phyloP scores from a whole-genome alignment of 2,329 filamentous ascomycete genomes.

The Westerdykella sp. region DNA sequence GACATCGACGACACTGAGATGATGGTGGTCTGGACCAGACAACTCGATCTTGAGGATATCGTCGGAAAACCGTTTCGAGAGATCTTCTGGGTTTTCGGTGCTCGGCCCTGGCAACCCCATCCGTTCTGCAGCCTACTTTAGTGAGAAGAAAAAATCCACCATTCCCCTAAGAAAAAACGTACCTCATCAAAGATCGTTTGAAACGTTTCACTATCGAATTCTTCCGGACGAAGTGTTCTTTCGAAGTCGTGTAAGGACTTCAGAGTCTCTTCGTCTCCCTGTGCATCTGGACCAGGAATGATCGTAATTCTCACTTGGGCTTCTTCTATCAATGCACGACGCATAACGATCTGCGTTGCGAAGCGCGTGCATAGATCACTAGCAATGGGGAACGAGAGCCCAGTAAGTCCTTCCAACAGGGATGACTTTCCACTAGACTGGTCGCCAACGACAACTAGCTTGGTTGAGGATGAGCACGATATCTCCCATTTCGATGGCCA shows the following conservation, averaged over 20 bases:
- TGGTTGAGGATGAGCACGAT: constrained; percentile 1
- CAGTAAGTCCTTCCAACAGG: constrained; percentile 16
- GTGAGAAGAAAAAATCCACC: constrained; percentile 23
- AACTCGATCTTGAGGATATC: constrained; percentile 25
- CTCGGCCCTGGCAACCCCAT: constrained; percentile 1
- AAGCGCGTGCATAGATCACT: constrained; percentile 55
- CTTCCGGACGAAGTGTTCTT: not conserved
- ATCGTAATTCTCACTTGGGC: constrained; percentile 41
- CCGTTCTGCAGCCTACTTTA: constrained; percentile 48
- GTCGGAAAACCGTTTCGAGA: not conserved
- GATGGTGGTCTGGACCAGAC: constrained; percentile 14
- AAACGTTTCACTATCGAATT: no score
- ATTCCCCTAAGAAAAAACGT: no score
- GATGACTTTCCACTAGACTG: constrained; percentile 37
- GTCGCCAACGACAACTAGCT: constrained; percentile 30
- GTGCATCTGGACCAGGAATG: constrained; percentile 4
- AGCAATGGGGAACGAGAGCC: constrained; percentile 43
- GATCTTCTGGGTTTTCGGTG: not conserved
- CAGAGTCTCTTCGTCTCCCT: constrained; percentile 6
- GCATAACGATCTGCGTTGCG: constrained; percentile 54
- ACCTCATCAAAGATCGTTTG: no score
- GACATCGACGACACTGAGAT: constrained; percentile 43
- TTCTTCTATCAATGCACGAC: constrained; percentile 31
- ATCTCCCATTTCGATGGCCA: no score
- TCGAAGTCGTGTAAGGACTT: not conserved